These are phyloP conservation scores for Aspergillus alliaceus DNA, from an alignment of 2,329 filamentous ascomycete genomes.

Conservation along the genomic window DNA sequence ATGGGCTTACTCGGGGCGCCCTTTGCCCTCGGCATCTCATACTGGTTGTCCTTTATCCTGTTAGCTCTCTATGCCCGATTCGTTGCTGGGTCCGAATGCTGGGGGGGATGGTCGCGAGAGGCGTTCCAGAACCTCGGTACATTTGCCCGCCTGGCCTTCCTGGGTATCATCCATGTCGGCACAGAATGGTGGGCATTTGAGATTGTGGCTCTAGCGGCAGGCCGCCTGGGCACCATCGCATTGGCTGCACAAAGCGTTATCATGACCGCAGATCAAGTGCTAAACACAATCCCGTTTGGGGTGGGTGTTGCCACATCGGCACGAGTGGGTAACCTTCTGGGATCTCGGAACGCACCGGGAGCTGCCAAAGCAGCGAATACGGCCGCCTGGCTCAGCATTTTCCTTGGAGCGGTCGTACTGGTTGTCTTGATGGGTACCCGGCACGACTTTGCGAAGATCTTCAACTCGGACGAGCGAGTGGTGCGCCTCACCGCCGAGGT, in stretches of 20 bases:
- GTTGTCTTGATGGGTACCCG: slow-evolving; percentile 68
- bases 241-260: slow-evolving; percentile 84
- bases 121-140: slow-evolving; percentile 67
- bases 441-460: slow-evolving; percentile 72
- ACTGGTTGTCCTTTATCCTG: slow-evolving; percentile 80
- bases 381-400: slow-evolving; percentile 70
- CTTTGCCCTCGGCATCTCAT: slow-evolving; percentile 77
- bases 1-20: slow-evolving; percentile 78
- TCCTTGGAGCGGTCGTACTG: slow-evolving; percentile 68
- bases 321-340: slow-evolving; percentile 77
- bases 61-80: slow-evolving; percentile 73
- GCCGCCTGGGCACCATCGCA: slow-evolving; percentile 73
- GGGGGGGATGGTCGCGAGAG: slow-evolving; percentile 70
- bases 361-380: slow-evolving; percentile 73
- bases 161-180: slow-evolving; percentile 80
- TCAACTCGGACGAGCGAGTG: slow-evolving; percentile 75
- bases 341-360: slow-evolving; percentile 63
- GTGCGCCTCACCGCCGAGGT: slow-evolving; percentile 73
- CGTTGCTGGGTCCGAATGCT: slow-evolving; percentile 70
- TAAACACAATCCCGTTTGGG: slow-evolving; percentile 84
- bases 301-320: slow-evolving; percentile 78
- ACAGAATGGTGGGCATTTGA: slow-evolving; percentile 97
- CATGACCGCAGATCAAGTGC: slow-evolving; percentile 84
- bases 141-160: slow-evolving; percentile 71
- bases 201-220: slow-evolving; percentile 81